Percentiles rank a stretch among this genome's conserved stretches.
phyloP scores from a whole-genome alignment of 192 early-diverging fungal species.

The Backusella liffmaniae region DNA sequence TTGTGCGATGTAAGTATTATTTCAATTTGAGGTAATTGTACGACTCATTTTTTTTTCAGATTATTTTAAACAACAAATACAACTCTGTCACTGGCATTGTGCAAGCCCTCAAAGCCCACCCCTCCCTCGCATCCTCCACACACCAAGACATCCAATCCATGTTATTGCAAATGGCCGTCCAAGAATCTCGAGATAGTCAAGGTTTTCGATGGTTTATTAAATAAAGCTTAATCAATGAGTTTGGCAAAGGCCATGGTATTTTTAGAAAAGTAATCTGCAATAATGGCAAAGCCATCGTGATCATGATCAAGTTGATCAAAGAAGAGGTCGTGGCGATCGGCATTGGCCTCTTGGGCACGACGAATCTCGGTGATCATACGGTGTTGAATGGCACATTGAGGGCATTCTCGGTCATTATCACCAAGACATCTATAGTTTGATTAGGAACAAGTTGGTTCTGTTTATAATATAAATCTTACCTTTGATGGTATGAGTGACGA shows the following conservation, averaged over 20 bases:
- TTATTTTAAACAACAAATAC: neutral
- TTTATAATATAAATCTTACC: constrained; percentile 38
- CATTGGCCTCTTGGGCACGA: constrained; percentile 71
- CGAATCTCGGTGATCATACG: constrained; percentile 80
- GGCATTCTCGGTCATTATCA: constrained; percentile 62
- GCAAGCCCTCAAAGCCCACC: neutral
- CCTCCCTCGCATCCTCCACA: neutral
- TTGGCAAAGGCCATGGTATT: constrained; percentile 72
- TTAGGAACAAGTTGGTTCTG: too few species aligned
- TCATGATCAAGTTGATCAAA: constrained; percentile 73
- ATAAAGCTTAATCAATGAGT: constrained; percentile 43
- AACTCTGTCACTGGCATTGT: neutral
- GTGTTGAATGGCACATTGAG: constrained; percentile 84
- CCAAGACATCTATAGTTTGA: constrained; percentile 41
- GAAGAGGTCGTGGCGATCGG: constrained; percentile 79
- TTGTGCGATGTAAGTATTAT: neutral
- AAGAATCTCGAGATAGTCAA: constrained; percentile 3
- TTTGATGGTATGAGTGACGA: constrained; percentile 91
- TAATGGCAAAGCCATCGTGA: constrained; percentile 82
- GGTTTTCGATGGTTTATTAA: neutral
- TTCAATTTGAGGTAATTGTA: too few species aligned
- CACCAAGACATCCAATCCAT: neutral
- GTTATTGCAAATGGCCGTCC: neutral
- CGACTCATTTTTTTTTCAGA: neutral
- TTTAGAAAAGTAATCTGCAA: constrained; percentile 92